Evolutionary conservation across 2,329 filamentous ascomycete genomes (phyloP).

Genomic region (Daldinia sp.): DNA sequence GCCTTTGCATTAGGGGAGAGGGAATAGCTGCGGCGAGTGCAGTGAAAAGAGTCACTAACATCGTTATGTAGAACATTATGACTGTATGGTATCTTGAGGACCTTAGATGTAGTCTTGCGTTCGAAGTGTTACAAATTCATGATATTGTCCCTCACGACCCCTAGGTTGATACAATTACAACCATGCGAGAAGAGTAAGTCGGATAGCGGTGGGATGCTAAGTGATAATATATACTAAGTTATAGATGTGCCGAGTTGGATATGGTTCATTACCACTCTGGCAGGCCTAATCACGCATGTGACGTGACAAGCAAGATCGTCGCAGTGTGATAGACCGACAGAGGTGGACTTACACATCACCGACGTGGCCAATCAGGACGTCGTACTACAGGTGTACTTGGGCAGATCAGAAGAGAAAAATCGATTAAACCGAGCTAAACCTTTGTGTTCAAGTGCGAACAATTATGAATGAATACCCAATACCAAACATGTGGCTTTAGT

Average conservation of each 20-base stretch:
- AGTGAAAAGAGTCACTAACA: slow-evolving; percentile 16
- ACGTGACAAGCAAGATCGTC: slow-evolving; percentile 31
- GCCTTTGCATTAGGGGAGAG: slow-evolving; percentile 2
- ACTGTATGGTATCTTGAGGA: neutral
- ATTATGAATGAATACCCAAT: slow-evolving; percentile 1
- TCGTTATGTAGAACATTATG: slow-evolving; percentile 18
- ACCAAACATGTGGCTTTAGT: neutral
- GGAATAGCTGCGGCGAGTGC: slow-evolving; percentile 11
- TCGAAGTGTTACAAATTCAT: neutral
- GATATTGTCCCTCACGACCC: neutral
- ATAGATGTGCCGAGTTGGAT: slow-evolving; percentile 17
- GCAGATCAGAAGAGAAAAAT: slow-evolving; percentile 20
- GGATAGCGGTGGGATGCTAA: neutral
- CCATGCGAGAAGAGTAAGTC: neutral
- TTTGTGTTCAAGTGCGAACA: neutral
- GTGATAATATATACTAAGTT: slow-evolving; percentile 28
- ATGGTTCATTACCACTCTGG: slow-evolving; percentile 10
- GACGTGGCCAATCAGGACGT: slow-evolving; percentile 31
- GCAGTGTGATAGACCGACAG: slow-evolving; percentile 27
- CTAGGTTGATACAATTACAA: neutral
- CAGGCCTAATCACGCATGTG: slow-evolving; percentile 27
- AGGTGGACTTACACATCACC: slow-evolving; percentile 32
- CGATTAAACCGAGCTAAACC: slow-evolving; percentile 19
- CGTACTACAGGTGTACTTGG: neutral
- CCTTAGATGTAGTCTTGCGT: neutral